Evolutionary conservation across 192 early-diverging fungal species (phyloP), one percentile per base, ranked within the genome.

Genomic region (Linnemannia exigua): DNA sequence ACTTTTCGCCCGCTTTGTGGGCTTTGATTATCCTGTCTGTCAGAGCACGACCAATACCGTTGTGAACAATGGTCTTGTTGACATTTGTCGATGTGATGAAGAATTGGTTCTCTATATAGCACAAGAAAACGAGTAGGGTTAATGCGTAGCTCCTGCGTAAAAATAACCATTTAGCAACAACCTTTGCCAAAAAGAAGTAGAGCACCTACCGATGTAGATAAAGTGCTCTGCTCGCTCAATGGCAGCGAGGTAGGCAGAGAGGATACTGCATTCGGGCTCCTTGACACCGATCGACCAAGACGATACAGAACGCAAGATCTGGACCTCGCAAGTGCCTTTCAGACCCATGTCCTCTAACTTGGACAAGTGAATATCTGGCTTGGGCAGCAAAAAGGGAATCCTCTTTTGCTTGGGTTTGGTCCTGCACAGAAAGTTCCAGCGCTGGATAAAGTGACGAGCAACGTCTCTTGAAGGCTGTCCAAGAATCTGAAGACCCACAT

Each of bases 391-490:
- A 75, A 93, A 90, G n/a, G 94, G 94, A 33, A 93, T 89, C 22
- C 83, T 63, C 72, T 90, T 91, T 35, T 90, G 89, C 70, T 90
- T 85, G 75, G 90, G 88, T 80, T 96, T 96, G 9, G 80, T 87
- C 16, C 89, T 73, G 67, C 90, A 87, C 82, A 95, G 83, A 79
- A 94, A 96, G 84, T 97, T 97, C 96, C 96, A 97, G 41, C 96
- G 91, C 88, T 96, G 92, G 37, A 96, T 93, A 78, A 97, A 97
- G 81, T 97, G 96, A 25, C 95, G 91, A 16, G 94, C 94, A 22
- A 96, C 88, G 73, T 97, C 96, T 37, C 93, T 90, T 31, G 94
- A 92, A 4, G 96, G 91, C 75, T 93, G 93, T 19, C 95, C 96
- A 14, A 93, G 88, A 79, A 97, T 91, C 48, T 91, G 93, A 79